Evolutionary conservation across 176 grass and related monocot species (phyloP).

Genomic region (Cocos nucifera): DNA sequence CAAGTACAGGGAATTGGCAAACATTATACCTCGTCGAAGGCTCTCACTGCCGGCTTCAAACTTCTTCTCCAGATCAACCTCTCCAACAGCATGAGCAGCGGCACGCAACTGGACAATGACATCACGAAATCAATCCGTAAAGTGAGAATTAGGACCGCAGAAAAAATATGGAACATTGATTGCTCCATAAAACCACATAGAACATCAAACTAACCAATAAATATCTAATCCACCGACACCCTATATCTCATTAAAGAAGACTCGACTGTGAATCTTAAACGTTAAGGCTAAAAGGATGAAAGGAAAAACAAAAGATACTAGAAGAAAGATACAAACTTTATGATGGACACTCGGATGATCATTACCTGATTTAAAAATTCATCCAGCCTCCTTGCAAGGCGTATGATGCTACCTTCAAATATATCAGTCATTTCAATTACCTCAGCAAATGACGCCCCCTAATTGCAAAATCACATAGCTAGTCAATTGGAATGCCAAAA

Average conservation of each 20-base stretch:
- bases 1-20: conserved; percentile 90
- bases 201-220: too few relatives aligned
- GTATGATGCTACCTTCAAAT: conserved; percentile 95
- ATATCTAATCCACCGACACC: too few relatives aligned
- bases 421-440: conserved; percentile 98
- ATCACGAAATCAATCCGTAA: not conserved
- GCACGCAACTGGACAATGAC: conserved; percentile 57
- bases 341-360: too few relatives aligned
- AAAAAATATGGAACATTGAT: too few relatives aligned
- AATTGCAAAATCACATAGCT: conserved; percentile 5
- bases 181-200: too few relatives aligned
- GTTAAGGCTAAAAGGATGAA: not conserved
- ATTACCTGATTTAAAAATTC: conserved; percentile 99
- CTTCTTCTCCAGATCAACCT: conserved; percentile 60
- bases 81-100: conserved; percentile 71
- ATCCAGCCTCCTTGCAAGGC: conserved; percentile 82
- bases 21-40: conserved; percentile 91
- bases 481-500: too few relatives aligned
- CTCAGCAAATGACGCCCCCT: conserved; percentile 88
- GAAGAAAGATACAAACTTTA: not conserved
- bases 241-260: too few relatives aligned
- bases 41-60: conserved; percentile 65
- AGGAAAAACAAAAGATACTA: not conserved
- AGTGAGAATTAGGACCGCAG: not conserved
- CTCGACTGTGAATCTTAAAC: too few relatives aligned